Conservation (phyloP, 176 grass and related monocot genomes). For the Oryza meyeriana region DNA sequence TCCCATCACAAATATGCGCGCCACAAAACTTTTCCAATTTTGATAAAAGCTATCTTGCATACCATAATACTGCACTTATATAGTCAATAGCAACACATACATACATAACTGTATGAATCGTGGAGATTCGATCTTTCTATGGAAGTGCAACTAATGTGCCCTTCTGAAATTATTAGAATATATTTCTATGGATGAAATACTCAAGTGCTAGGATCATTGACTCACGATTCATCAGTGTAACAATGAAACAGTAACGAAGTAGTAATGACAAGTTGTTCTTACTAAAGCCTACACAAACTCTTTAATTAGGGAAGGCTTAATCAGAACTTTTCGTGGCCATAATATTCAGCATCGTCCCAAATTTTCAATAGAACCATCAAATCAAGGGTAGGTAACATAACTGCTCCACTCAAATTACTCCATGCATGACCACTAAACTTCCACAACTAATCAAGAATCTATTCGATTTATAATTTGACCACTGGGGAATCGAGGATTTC, state of each 20-base stretch:
- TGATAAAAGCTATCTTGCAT: not conserved
- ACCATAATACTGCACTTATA: not conserved
- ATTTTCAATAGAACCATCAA: no score
- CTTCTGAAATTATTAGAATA: not conserved
- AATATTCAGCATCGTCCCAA: not conserved
- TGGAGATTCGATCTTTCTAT: not conserved
- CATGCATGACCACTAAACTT: no score
- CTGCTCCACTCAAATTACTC: no score
- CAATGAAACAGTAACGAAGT: not conserved
- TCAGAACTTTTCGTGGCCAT: no score
- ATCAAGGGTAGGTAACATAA: no score
- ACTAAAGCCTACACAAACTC: no score
- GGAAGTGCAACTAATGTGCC: not conserved
- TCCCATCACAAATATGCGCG: not conserved
- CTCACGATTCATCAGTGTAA: not conserved
- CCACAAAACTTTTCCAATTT: not conserved
- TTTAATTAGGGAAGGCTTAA: no score
- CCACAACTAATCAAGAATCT: no score
- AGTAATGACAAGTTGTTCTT: not conserved
- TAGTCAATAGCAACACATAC: not conserved
- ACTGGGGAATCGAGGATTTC: no score
- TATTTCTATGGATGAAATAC: not conserved
- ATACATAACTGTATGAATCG: not conserved
- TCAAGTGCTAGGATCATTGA: not conserved
- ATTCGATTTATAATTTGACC: no score